phyloP scores from a whole-genome alignment of 2,329 filamentous ascomycete species.

The Xylariaceae sp. region DNA sequence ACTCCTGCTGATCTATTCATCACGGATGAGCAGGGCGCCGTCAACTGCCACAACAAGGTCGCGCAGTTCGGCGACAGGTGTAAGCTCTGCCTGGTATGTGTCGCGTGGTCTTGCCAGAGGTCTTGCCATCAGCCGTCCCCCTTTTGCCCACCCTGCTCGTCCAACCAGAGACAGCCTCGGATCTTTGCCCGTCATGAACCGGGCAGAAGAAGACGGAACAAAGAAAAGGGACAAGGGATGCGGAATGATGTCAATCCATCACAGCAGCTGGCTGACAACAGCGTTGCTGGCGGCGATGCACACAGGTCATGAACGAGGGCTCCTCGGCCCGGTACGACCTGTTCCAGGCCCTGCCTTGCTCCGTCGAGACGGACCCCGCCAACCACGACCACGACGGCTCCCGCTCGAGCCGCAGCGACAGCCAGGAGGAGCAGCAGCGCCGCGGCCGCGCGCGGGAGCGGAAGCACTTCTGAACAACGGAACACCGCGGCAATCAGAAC shows the following conservation, averaged over 20 bases:
- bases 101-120: no score
- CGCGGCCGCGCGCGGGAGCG: conserved; percentile 1
- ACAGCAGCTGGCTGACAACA: no score
- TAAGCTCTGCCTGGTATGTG: conserved; percentile 19
- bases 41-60: conserved; percentile 24
- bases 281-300: not conserved
- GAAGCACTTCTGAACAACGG: no score
- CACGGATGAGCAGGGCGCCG: conserved; percentile 10
- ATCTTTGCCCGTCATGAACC: no score
- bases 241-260: no score
- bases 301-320: conserved; percentile 21
- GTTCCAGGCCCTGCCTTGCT: not conserved
- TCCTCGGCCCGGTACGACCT: conserved; percentile 11
- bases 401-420: conserved; percentile 2
- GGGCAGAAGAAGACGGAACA: no score
- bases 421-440: no score
- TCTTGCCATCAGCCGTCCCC: no score
- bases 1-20: not conserved
- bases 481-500: no score
- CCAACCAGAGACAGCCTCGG: no score
- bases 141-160: no score
- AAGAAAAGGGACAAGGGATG: no score
- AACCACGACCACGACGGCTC: conserved; percentile 8
- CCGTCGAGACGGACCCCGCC: conserved; percentile 1
- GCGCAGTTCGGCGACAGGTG: conserved; percentile 21